Conservation (phyloP, 1,139 yeast species). For the Suhomyces kunorum region DNA sequence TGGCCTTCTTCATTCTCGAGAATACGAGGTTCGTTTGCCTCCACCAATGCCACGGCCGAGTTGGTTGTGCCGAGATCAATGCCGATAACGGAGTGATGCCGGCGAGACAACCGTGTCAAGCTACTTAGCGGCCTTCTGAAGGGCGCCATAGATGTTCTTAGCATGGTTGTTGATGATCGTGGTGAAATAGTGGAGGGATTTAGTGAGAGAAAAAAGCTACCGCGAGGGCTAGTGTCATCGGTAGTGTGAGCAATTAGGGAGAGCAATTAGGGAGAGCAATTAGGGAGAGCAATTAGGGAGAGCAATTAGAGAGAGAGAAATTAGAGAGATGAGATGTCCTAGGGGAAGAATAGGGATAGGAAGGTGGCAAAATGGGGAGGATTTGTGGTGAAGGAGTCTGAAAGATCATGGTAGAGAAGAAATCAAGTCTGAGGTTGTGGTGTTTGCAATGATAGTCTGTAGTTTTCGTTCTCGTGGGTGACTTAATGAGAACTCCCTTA, state of each 20-base stretch:
- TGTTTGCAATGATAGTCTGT: no score
- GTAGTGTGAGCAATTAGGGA: not conserved
- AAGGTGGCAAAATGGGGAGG: not conserved
- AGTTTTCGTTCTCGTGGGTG: no score
- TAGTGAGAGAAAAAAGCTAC: not conserved
- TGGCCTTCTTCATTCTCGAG: conserved; percentile 70
- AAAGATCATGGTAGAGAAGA: no score
- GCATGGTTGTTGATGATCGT: not conserved
- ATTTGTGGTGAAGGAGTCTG: no score
- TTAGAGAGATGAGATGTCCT: not conserved
- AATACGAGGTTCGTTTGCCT: conserved; percentile 52
- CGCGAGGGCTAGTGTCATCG: not conserved
- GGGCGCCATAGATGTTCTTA: conserved; percentile 2
- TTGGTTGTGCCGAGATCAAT: conserved; percentile 82
- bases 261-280: not conserved
- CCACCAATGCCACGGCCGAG: conserved; percentile 74
- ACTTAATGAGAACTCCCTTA: no score
- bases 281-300: not conserved
- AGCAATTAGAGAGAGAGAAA: not conserved
- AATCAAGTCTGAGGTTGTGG: no score
- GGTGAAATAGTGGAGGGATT: not conserved
- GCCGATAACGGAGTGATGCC: conserved; percentile 55
- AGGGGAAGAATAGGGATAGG: no score
- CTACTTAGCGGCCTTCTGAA: not conserved
- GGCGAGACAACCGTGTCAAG: not conserved